Evolutionary conservation across 2,329 filamentous ascomycete genomes (phyloP).

Genomic region (Calonectria leucothoes): DNA sequence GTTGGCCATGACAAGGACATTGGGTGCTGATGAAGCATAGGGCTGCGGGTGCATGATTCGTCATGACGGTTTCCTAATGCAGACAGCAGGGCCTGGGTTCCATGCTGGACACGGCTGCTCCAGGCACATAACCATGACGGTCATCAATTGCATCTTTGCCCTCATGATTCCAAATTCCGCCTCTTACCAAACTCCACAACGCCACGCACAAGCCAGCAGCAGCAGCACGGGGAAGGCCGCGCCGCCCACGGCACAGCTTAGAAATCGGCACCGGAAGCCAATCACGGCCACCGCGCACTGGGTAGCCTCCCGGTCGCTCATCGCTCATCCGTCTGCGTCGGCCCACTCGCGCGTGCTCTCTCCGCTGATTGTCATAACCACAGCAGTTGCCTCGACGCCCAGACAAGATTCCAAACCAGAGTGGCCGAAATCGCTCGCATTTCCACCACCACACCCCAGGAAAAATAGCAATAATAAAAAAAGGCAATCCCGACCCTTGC

Average conservation of each 20-base stretch:
- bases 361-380: not conserved
- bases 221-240: not conserved
- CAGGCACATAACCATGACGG: not conserved
- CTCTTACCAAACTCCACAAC: conserved; percentile 1
- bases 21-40: not conserved
- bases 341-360: conserved; percentile 3
- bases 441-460: not conserved
- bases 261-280: conserved; percentile 27
- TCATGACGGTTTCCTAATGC: conserved; percentile 7
- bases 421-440: conserved; percentile 19
- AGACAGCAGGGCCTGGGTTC: not conserved
- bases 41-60: conserved; percentile 2
- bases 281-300: conserved; percentile 13
- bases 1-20: not conserved
- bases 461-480: too few species aligned
- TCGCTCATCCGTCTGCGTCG: not conserved
- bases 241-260: conserved; percentile 31
- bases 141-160: not conserved
- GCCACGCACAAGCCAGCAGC: not conserved
- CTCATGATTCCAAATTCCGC: conserved; percentile 18
- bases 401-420: not conserved
- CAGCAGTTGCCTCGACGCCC: not conserved
- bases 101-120: not conserved
- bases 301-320: not conserved
- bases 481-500: not conserved